Conservation (phyloP, 2,329 filamentous ascomycete genomes). For the Colletotrichum ledebouriae region DNA sequence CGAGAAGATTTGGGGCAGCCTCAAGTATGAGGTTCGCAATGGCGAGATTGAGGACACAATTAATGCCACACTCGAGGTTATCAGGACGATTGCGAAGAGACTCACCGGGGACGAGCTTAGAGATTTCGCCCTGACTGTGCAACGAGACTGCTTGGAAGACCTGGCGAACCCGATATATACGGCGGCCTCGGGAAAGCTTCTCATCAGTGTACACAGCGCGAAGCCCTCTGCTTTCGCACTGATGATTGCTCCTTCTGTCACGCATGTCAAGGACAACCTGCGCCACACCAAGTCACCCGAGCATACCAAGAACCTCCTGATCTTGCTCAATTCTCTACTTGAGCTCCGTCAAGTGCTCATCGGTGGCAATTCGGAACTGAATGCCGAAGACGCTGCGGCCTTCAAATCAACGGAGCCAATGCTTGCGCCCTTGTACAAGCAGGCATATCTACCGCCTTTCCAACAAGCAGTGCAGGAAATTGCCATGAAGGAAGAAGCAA, state of each 20-base stretch:
- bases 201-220: conserved; percentile 65
- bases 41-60: conserved; percentile 71
- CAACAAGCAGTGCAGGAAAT: conserved; percentile 47
- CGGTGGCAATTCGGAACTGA: conserved; percentile 47
- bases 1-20: conserved; percentile 68
- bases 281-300: conserved; percentile 63
- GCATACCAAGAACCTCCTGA: conserved; percentile 66
- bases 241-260: conserved; percentile 60
- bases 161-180: conserved; percentile 66
- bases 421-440: conserved; percentile 59
- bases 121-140: conserved; percentile 62
- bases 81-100: conserved; percentile 62
- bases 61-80: conserved; percentile 67
- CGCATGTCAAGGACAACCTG: conserved; percentile 65
- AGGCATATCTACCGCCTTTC: conserved; percentile 58
- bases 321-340: conserved; percentile 65
- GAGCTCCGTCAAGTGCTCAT: conserved; percentile 59
- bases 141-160: conserved; percentile 67
- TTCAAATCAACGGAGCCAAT: conserved; percentile 53
- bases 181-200: conserved; percentile 64
- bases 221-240: conserved; percentile 62
- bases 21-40: conserved; percentile 74
- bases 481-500: conserved; percentile 54
- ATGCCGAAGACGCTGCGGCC: conserved; percentile 53
- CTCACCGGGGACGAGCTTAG: conserved; percentile 60